Evolutionary conservation across 768 basidiomycete species (phyloP).

Genomic region (Amanita subjunquillea): DNA sequence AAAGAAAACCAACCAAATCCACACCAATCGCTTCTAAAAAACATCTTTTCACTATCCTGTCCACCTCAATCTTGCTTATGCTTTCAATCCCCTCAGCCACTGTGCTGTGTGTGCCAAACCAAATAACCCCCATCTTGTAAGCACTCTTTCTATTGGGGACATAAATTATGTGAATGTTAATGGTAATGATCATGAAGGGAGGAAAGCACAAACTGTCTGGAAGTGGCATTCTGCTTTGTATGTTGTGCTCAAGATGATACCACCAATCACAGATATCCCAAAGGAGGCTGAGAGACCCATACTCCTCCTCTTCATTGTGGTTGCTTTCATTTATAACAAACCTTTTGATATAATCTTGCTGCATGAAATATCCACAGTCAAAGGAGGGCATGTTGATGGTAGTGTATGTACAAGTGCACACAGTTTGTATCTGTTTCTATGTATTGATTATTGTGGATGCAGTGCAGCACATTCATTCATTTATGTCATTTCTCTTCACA

Average conservation of each 20-base stretch:
- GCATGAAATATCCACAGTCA: no score
- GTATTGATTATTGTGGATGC: no score
- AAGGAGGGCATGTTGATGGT: no score
- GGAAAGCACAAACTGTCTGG: background rate
- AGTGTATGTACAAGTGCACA: no score
- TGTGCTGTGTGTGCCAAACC: constrained; percentile 2
- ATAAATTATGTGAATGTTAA: constrained; percentile 3
- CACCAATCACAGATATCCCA: background rate
- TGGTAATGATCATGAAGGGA: background rate
- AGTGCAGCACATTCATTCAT: no score
- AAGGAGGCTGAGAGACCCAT: background rate
- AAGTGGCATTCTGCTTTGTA: background rate
- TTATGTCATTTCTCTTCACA: no score
- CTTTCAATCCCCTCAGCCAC: constrained; percentile 1
- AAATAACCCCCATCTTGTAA: constrained; percentile 3
- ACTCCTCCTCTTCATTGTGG: background rate
- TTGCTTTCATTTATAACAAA: no score
- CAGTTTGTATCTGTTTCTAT: no score
- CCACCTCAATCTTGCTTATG: constrained; percentile 4
- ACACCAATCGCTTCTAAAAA: constrained; percentile 1
- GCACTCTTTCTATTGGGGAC: constrained; percentile 5
- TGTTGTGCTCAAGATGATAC: constrained; percentile 1
- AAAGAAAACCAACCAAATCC: background rate
- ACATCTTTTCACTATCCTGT: constrained; percentile 6
- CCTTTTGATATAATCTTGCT: no score